Evolutionary conservation across 2,329 filamentous ascomycete genomes (phyloP).

Genomic region (Dryadomyces sulphureus): DNA sequence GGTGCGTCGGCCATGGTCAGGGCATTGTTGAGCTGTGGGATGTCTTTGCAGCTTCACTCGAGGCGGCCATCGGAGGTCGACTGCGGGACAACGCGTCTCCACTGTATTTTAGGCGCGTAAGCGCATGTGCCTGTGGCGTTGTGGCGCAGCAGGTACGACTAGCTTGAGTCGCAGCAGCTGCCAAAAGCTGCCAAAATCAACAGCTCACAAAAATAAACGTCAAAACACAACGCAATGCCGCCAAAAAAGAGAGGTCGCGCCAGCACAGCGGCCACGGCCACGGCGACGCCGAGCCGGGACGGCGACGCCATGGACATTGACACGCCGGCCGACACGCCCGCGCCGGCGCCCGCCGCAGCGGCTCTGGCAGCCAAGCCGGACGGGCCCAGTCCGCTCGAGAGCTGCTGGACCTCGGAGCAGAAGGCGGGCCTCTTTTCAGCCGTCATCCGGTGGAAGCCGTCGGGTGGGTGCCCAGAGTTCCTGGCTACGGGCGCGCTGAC

Average conservation of each 20-base stretch:
- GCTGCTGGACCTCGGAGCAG: constrained; percentile 91
- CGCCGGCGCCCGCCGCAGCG: constrained; percentile 19
- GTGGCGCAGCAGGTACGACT: neutral
- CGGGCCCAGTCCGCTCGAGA: constrained; percentile 30
- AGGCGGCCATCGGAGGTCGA: neutral
- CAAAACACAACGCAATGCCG: constrained; percentile 26
- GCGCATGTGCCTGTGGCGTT: neutral
- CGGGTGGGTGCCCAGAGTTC: constrained; percentile 30
- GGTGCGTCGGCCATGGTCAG: constrained; percentile 12
- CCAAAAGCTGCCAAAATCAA: too few species aligned
- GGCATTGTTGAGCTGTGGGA: neutral
- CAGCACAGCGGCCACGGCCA: constrained; percentile 18
- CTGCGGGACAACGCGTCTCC: neutral
- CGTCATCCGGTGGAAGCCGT: constrained; percentile 92
- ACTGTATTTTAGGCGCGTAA: neutral
- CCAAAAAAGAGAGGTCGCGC: constrained; percentile 55
- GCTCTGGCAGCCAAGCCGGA: constrained; percentile 18
- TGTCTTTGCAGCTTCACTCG: neutral
- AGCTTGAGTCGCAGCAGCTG: neutral
- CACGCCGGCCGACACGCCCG: constrained; percentile 38
- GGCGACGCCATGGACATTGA: constrained; percentile 48
- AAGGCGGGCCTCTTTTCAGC: constrained; percentile 85
- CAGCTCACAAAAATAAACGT: too few species aligned
- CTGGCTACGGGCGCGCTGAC: neutral
- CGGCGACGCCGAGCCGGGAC: constrained; percentile 31